These are phyloP conservation scores for Kazachstania africana DNA, from an alignment of 805 yeast species.

Conservation along the genomic window DNA sequence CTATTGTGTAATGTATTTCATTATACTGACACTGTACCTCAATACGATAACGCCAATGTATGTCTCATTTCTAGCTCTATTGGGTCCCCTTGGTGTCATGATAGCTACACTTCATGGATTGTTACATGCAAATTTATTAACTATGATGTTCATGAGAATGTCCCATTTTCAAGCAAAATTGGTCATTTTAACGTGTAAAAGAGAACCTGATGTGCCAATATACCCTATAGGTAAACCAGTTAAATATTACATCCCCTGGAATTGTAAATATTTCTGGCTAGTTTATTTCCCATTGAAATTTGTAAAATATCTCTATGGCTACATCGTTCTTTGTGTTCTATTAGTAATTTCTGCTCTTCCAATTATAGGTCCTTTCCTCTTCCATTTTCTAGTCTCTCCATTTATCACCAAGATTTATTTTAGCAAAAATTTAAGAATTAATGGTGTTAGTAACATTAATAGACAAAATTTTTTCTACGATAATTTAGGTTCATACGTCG, in stretches of 20 bases:
- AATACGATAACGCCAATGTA: constrained; percentile 23
- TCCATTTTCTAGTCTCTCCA: constrained; percentile 18
- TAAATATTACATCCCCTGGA: constrained; percentile 20
- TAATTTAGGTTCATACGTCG: constrained; percentile 20
- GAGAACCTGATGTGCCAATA: constrained; percentile 6
- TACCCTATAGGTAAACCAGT: constrained; percentile 9
- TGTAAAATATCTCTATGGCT: constrained; percentile 11
- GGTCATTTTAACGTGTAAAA: constrained; percentile 7
- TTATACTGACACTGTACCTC: constrained; percentile 18
- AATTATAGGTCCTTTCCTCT: constrained; percentile 21
- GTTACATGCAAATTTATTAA: constrained; percentile 21
- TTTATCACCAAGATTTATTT: constrained; percentile 20
- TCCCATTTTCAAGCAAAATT: constrained; percentile 15
- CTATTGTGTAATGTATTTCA: constrained; percentile 12
- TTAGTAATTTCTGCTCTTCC: constrained; percentile 20
- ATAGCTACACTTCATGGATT: constrained; percentile 21
- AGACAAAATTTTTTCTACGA: constrained; percentile 14
- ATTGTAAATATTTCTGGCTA: constrained; percentile 19
- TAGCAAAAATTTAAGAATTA: constrained; percentile 14
- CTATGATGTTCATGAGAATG: constrained; percentile 24
- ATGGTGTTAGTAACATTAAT: constrained; percentile 11
- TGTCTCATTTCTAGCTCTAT: constrained; percentile 14
- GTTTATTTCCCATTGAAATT: constrained; percentile 20
- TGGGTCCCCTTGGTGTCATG: constrained; percentile 22
- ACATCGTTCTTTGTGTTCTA: constrained; percentile 4